Conservation (phyloP, 441 rosid genomes). For the Populus tomentosa region DNA sequence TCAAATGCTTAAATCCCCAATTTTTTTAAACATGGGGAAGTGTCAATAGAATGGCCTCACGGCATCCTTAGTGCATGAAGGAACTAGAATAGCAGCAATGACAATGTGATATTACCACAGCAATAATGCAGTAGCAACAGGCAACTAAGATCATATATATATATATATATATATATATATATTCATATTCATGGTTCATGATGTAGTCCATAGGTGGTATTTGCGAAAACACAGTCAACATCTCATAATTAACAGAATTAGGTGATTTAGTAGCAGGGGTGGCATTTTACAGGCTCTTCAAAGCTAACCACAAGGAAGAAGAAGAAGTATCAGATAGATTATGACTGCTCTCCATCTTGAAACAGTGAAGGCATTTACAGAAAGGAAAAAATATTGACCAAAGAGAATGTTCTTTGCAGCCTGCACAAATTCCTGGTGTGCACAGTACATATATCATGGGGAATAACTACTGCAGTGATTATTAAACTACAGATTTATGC, state of each 20-base stretch:
- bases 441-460: neutral
- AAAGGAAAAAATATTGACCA: neutral
- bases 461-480: neutral
- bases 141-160: neutral
- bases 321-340: neutral
- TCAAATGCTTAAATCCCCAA: neutral
- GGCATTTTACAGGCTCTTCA: neutral
- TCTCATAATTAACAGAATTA: neutral
- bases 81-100: neutral
- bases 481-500: too few relatives aligned
- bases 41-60: neutral
- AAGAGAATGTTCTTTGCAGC: neutral
- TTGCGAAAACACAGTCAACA: neutral
- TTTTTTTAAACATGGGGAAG: neutral
- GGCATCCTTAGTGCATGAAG: neutral
- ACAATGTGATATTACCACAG: neutral
- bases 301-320: neutral
- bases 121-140: neutral
- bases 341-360: neutral
- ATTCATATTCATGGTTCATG: neutral
- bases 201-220: neutral
- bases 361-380: neutral
- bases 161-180: too few relatives aligned
- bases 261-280: neutral
- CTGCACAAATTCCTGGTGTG: neutral